A percentile compares a stretch with the other conserved stretches of the same genome.
phyloP scores from a whole-genome alignment of 2,329 filamentous ascomycete genomes.

The Polytolypa hystricis region DNA sequence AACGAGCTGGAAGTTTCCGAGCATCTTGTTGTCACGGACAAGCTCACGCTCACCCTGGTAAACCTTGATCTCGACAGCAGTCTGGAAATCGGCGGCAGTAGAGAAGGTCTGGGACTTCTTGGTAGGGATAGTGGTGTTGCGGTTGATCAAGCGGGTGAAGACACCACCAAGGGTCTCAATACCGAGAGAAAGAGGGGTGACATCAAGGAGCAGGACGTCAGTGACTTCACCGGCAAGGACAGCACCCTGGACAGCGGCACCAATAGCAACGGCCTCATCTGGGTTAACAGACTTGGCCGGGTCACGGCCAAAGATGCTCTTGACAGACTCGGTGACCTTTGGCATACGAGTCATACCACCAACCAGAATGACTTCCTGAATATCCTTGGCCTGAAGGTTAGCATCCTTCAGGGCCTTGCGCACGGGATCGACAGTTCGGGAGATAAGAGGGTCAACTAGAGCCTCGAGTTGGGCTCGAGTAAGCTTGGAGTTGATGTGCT shows the following conservation, averaged over 20 bases:
- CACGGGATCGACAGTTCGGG: constrained; percentile 77
- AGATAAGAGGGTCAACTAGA: constrained; percentile 82
- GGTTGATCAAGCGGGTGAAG: constrained; percentile 96
- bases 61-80: constrained; percentile 98
- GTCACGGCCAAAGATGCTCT: constrained; percentile 91
- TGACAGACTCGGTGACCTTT: constrained; percentile 92
- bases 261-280: constrained; percentile 94
- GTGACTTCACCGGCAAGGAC: constrained; percentile 95
- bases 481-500: constrained; percentile 97
- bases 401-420: constrained; percentile 97
- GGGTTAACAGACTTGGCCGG: constrained; percentile 98
- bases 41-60: constrained; percentile 99
- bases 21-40: constrained; percentile 94
- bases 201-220: constrained; percentile 87
- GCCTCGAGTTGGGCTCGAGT: constrained; percentile 84
- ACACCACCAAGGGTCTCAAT: constrained; percentile 97
- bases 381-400: constrained; percentile 78
- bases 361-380: constrained; percentile 94
- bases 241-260: constrained; percentile 93
- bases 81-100: constrained; percentile 95
- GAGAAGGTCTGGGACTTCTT: constrained; percentile 99
- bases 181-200: constrained; percentile 91
- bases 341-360: constrained; percentile 99
- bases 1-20: constrained; percentile 98
- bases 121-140: constrained; percentile 97